Evolutionary conservation across 2,329 filamentous ascomycete species (phyloP), one percentile per base, ranked within the genome.

Genomic region (Beauveria scarabaeidicola): DNA sequence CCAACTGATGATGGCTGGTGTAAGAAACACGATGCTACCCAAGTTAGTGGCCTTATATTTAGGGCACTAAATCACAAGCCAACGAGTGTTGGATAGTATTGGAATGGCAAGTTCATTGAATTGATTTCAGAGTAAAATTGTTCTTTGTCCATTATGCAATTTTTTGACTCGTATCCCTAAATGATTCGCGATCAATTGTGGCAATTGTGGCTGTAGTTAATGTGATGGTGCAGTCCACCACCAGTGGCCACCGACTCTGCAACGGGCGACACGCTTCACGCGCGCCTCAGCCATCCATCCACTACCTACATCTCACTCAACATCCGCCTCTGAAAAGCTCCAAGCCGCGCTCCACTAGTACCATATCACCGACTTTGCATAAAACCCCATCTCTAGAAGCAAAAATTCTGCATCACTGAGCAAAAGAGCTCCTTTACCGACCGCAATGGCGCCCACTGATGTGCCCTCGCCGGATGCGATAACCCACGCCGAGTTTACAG

Each of bases 401-500:
- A 13, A 25, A 3, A 23, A 15, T 13, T 13, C n/a, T 17, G 5
- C 43, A 32, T 50, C 4, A n/a, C 23, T 19, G 17, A 15, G 10
- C 27, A 8, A 15, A 13, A 32, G 7, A 32, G 25, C 27, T 8
- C 25, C n/a, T 3, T 17, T 25, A 38, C 9, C 13, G 23, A 41
- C 13, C 25, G 10, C 36, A 38, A 58, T 43, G 38, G 55, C 11
- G 23, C 21, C 29, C 7, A 15, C 53, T 17, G 21, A 10, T 11
- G 10, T 60, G 25, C 59, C 54, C 3, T 32, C 58, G 10, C 38
- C 61, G 8, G 62, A 57, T 15, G 52, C 29, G 6, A 70, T 75
- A 51, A 66, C 66, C 10, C 65, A 64, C 6, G 61, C 65, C 2
- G 67, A 73, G 40, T 80, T 80, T 58, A 63, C 68, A 1, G 58